Conservation (phyloP, 306 rosid species). For the Geum urbanum region DNA sequence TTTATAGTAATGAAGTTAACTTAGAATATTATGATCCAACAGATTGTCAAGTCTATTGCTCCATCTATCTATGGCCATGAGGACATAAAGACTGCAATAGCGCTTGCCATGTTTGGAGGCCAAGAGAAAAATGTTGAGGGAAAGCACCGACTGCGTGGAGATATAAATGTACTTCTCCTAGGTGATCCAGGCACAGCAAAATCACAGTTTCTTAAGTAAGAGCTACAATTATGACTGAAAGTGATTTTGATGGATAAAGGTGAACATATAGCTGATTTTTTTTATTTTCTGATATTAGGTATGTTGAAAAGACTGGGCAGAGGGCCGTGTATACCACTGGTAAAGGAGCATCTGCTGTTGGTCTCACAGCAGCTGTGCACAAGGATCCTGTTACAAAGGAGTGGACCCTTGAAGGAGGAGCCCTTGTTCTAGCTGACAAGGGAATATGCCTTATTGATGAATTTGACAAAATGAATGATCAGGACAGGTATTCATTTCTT, state of each 20-base stretch:
- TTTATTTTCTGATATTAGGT: conserved; percentile 36
- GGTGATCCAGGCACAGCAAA: conserved; percentile 99
- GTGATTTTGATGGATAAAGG: background rate
- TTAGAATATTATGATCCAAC: conserved; percentile 21
- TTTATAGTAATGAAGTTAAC: conserved; percentile 12
- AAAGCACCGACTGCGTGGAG: conserved; percentile 84
- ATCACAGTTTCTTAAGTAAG: conserved; percentile 97
- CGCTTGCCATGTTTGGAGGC: conserved; percentile 98
- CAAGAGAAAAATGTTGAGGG: conserved; percentile 92
- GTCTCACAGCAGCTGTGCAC: conserved; percentile 99
- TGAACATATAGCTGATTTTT: conserved; percentile 13
- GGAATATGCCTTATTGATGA: conserved; percentile 99
- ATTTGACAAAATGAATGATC: conserved; percentile 99
- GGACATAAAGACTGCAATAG: conserved; percentile 90
- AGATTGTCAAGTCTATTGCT: conserved; percentile 90
- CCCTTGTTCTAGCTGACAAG: conserved; percentile 95
- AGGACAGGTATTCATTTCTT: conserved; percentile 64
- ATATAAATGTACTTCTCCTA: conserved; percentile 87
- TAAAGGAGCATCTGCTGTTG: conserved; percentile 99
- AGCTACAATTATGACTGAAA: conserved; percentile 16
- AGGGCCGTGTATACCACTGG: conserved; percentile 99
- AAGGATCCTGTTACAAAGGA: conserved; percentile 97
- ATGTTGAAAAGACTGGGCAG: conserved; percentile 95
- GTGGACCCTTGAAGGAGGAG: conserved; percentile 99
- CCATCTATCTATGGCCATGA: conserved; percentile 97